Evolutionary conservation across 306 rosid species (phyloP).

Genomic region (Begonia peltatifolia): DNA sequence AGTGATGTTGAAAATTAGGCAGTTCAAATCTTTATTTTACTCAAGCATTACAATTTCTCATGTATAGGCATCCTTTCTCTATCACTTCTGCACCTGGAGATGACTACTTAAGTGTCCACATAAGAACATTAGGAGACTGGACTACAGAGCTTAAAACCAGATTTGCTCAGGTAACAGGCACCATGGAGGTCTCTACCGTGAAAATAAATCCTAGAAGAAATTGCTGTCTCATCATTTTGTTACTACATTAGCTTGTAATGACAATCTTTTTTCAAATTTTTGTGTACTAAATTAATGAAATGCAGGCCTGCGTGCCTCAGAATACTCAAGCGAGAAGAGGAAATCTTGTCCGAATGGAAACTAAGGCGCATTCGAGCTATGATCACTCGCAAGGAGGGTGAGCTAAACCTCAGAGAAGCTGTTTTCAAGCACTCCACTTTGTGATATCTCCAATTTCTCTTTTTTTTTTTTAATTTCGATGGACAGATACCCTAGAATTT

Average conservation of each 20-base stretch:
- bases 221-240: no score
- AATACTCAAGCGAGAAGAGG: constrained; percentile 36
- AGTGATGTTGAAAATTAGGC: background rate
- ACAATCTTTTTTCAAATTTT: background rate
- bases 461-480: constrained; percentile 5
- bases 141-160: constrained; percentile 52
- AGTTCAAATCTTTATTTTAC: no score
- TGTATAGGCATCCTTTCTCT: constrained; percentile 80
- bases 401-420: constrained; percentile 3
- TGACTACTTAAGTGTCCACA: constrained; percentile 77
- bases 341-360: constrained; percentile 48
- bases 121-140: constrained; percentile 79
- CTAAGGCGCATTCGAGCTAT: constrained; percentile 21
- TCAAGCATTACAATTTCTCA: no score
- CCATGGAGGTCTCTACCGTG: no score
- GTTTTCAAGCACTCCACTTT: constrained; percentile 1
- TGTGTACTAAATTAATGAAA: constrained; percentile 11
- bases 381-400: constrained; percentile 29
- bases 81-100: constrained; percentile 97
- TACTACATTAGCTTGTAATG: no score
- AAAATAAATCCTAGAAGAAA: no score
- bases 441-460: background rate
- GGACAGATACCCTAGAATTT: constrained; percentile 52
- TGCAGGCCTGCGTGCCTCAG: constrained; percentile 52
- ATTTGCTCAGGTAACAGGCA: constrained; percentile 41